Conservation (phyloP, 1,139 yeast species). For the Starmera stellimalicola region DNA sequence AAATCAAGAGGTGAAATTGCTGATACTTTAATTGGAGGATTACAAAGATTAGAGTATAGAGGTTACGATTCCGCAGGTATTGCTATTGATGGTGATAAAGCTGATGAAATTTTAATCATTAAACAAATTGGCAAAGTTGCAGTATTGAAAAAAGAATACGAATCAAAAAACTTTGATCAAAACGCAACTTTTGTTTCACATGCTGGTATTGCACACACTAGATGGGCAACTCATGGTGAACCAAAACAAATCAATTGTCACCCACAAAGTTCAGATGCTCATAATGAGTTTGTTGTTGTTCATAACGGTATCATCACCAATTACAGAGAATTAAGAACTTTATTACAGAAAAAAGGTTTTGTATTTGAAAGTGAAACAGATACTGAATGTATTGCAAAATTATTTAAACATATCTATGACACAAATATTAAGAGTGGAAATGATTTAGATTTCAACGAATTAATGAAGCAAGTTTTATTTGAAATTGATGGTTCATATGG, state of each 20-base stretch:
- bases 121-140: conserved; percentile 91
- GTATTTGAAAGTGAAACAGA: conserved; percentile 90
- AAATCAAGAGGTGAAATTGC: conserved; percentile 88
- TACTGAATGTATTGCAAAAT: conserved; percentile 95
- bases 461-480: conserved; percentile 84
- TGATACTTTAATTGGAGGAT: conserved; percentile 82
- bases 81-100: conserved; percentile 83
- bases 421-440: conserved; percentile 58
- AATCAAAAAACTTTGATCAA: conserved; percentile 43
- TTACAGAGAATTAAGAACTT: conserved; percentile 80
- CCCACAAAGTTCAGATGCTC: conserved; percentile 85
- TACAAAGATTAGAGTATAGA: conserved; percentile 90
- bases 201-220: conserved; percentile 96
- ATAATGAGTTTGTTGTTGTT: conserved; percentile 81
- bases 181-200: conserved; percentile 68
- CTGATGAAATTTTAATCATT: conserved; percentile 55
- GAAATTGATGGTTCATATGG: conserved; percentile 99
- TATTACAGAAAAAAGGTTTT: conserved; percentile 72
- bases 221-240: conserved; percentile 99
- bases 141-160: conserved; percentile 64
- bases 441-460: conserved; percentile 77
- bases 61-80: conserved; percentile 98
- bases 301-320: conserved; percentile 98
- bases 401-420: conserved; percentile 86
- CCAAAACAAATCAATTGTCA: conserved; percentile 85